Evolutionary conservation across 768 basidiomycete species (phyloP).

Genomic region (Lactarius quietus): DNA sequence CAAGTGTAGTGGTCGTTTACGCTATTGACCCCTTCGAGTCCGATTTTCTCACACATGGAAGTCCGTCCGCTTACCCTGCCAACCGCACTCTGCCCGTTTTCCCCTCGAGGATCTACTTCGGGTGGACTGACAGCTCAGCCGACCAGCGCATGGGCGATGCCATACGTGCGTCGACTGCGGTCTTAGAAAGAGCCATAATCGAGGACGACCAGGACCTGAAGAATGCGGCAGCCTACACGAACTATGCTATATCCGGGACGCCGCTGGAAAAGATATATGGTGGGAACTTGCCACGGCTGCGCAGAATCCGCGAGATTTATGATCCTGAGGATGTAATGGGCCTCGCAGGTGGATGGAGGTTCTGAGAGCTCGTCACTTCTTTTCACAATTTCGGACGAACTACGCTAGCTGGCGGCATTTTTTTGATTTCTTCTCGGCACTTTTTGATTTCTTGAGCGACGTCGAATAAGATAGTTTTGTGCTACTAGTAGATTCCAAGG

Average conservation of each 20-base stretch:
- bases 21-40: slow-evolving; percentile 3
- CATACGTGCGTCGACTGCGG: not conserved
- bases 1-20: not conserved
- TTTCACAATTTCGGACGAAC: too few species aligned
- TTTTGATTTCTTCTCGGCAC: too few species aligned
- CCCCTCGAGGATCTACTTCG: not conserved
- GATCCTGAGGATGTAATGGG: slow-evolving; percentile 9
- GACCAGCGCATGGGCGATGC: not conserved
- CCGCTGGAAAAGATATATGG: too few species aligned
- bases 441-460: too few species aligned
- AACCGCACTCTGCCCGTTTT: slow-evolving; percentile 1
- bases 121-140: not conserved
- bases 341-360: slow-evolving; percentile 11
- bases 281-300: too few species aligned
- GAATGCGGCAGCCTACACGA: too few species aligned
- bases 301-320: not conserved
- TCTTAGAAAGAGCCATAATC: not conserved
- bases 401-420: too few species aligned
- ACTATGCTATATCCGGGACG: too few species aligned
- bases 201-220: slow-evolving; percentile 2
- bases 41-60: slow-evolving; percentile 2
- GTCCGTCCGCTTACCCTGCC: slow-evolving; percentile 9
- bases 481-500: too few species aligned
- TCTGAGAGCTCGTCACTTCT: not conserved
- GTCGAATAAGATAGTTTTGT: too few species aligned